Conservation (phyloP, 2,329 filamentous ascomycete genomes). For the Aspergillus uvarum region DNA sequence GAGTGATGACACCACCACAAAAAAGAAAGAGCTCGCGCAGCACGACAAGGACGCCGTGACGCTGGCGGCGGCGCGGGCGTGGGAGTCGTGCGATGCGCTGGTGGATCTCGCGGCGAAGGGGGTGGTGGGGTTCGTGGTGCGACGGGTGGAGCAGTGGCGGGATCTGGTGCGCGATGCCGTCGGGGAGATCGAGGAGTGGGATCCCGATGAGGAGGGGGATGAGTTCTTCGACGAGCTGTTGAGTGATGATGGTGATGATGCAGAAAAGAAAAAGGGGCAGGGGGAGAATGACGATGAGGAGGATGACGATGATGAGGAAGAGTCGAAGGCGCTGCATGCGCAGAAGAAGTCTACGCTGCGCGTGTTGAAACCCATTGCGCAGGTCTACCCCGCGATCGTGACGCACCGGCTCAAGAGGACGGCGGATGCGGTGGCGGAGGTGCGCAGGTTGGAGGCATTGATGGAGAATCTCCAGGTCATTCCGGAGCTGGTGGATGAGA, state of each 20-base stretch:
- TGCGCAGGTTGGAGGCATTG: constrained; percentile 37
- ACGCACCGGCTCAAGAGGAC: constrained; percentile 41
- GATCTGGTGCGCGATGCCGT: constrained; percentile 79
- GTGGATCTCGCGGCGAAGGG: constrained; percentile 64
- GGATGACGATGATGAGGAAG: constrained; percentile 26
- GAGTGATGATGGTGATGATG: constrained; percentile 24
- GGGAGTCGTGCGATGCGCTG: constrained; percentile 78
- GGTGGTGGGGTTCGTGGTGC: constrained; percentile 67
- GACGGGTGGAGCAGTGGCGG: constrained; percentile 70
- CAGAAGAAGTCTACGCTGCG: constrained; percentile 45
- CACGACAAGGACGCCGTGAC: constrained; percentile 56
- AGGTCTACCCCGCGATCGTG: constrained; percentile 46
- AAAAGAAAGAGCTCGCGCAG: constrained; percentile 29
- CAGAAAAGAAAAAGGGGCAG: constrained; percentile 16
- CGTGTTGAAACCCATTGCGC: constrained; percentile 44
- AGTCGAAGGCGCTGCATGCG: constrained; percentile 36
- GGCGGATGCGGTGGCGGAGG: constrained; percentile 18
- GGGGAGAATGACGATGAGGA: constrained; percentile 16
- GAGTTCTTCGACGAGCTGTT: constrained; percentile 49
- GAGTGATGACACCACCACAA: constrained; percentile 42
- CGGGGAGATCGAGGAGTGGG: constrained; percentile 85
- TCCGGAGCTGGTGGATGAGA: constrained; percentile 46
- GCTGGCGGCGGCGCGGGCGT: constrained; percentile 72
- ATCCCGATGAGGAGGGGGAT: constrained; percentile 66
- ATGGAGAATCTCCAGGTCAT: constrained; percentile 36